phyloP scores from a whole-genome alignment of 805 yeast genomes.

The Tetrapisispora fleetii region DNA sequence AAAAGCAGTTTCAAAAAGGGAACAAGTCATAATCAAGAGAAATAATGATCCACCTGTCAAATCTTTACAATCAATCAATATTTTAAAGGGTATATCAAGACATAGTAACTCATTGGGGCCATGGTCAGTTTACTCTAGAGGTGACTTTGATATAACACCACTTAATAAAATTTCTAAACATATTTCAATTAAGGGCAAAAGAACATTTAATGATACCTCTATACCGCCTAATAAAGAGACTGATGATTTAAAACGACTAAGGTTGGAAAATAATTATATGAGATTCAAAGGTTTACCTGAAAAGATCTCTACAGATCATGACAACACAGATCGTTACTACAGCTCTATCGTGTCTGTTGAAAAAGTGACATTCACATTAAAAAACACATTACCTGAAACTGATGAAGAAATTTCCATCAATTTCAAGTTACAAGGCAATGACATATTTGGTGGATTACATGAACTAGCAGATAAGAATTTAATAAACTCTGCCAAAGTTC shows the following conservation, averaged over 20 bases:
- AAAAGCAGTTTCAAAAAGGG: slow-evolving; percentile 36
- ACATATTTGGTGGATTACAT: slow-evolving; percentile 71
- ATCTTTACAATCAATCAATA: slow-evolving; percentile 47
- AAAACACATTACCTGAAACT: slow-evolving; percentile 21
- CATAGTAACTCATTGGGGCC: slow-evolving; percentile 53
- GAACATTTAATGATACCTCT: neutral
- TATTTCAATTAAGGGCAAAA: slow-evolving; percentile 25
- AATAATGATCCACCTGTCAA: slow-evolving; percentile 31
- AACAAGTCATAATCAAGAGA: slow-evolving; percentile 33
- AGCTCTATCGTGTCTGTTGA: slow-evolving; percentile 53
- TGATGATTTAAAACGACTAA: slow-evolving; percentile 25
- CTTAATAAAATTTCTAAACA: slow-evolving; percentile 39
- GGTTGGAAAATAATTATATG: slow-evolving; percentile 38
- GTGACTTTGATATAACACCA: slow-evolving; percentile 55
- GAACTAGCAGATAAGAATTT: slow-evolving; percentile 44
- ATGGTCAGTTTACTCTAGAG: slow-evolving; percentile 69
- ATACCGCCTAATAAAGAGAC: slow-evolving; percentile 5
- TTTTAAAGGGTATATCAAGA: slow-evolving; percentile 53
- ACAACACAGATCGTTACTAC: slow-evolving; percentile 8
- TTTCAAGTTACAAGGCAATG: slow-evolving; percentile 47
- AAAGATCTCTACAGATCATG: neutral
- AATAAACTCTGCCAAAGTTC: slow-evolving; percentile 47
- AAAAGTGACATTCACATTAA: slow-evolving; percentile 36
- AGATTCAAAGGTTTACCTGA: slow-evolving; percentile 49
- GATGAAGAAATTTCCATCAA: slow-evolving; percentile 20